Evolutionary conservation across 371 early-diverging fungal species (phyloP).

Genomic region (Mucor lusitanicus): DNA sequence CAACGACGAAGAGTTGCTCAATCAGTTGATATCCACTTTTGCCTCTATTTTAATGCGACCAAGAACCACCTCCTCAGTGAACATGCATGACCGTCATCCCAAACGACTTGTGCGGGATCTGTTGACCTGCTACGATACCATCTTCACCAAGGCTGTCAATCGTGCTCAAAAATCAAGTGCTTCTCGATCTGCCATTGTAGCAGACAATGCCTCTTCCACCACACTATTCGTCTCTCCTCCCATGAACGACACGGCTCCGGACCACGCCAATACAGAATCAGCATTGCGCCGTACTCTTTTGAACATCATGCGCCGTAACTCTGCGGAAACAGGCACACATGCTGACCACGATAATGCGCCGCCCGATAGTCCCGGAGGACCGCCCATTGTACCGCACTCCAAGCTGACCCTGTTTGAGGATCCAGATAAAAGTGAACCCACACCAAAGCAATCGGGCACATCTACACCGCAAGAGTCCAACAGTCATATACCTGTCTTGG

Average conservation of each 20-base stretch:
- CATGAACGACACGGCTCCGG: background rate
- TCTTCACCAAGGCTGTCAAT: constrained; percentile 22
- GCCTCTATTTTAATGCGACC: constrained; percentile 54
- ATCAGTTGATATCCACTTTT: constrained; percentile 30
- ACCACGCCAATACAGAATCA: background rate
- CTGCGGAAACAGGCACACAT: background rate
- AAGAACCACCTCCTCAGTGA: constrained; percentile 32
- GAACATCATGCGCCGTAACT: constrained; percentile 2
- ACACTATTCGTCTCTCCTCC: background rate
- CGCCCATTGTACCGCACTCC: constrained; percentile 7
- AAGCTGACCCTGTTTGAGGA: constrained; percentile 18
- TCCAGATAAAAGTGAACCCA: constrained; percentile 11
- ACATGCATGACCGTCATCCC: constrained; percentile 55
- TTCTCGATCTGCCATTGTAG: constrained; percentile 16
- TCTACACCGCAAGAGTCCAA: background rate
- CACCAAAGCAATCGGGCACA: background rate
- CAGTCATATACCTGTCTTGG: background rate
- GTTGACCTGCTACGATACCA: constrained; percentile 26
- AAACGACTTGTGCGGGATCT: constrained; percentile 51
- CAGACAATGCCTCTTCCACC: background rate
- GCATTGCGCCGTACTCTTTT: constrained; percentile 2
- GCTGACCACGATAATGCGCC: background rate
- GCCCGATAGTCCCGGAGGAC: background rate
- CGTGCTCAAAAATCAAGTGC: constrained; percentile 14
- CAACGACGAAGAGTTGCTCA: background rate